Evolutionary conservation across 139 green algal genomes (phyloP).

Genomic region (Chlorella sp.): DNA sequence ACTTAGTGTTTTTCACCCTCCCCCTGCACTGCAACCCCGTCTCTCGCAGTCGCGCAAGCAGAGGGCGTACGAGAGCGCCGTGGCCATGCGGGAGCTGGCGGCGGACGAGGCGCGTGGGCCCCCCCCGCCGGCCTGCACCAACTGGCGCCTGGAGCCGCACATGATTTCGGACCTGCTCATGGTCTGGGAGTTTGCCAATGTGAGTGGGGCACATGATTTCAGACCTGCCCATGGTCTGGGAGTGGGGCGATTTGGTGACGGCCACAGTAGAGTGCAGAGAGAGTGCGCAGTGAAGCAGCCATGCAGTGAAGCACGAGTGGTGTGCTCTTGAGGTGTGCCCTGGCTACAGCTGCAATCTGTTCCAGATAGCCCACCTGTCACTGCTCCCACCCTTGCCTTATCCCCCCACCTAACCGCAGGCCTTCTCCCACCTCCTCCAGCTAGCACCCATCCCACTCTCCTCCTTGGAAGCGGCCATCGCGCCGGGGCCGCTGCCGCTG

Average conservation of each 20-base stretch:
- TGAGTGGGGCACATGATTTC: conserved; percentile 41
- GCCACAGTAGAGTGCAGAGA: no score
- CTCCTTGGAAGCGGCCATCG: conserved; percentile 65
- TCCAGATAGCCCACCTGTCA: no score
- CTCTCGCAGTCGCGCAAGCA: no score
- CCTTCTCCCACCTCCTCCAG: conserved; percentile 56
- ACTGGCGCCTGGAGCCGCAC: conserved; percentile 39
- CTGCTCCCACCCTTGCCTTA: not conserved
- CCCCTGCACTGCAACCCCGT: no score
- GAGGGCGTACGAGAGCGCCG: no score
- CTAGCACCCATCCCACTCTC: conserved; percentile 61
- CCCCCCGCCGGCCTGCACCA: conserved; percentile 30
- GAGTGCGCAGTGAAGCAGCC: no score
- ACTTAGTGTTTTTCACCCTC: no score
- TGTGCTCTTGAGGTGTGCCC: no score
- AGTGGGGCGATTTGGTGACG: no score
- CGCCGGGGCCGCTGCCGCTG: conserved; percentile 40
- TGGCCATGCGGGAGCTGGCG: conserved; percentile 4
- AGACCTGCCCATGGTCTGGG: conserved; percentile 62
- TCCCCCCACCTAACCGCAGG: conserved; percentile 22
- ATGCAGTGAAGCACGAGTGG: no score
- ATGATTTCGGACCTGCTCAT: conserved; percentile 57
- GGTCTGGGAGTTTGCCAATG: conserved; percentile 72
- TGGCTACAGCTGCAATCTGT: no score
- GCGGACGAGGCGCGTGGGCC: conserved; percentile 43